phyloP scores from a whole-genome alignment of 352 stramenopile genomes.

The Peronospora tabacina region DNA sequence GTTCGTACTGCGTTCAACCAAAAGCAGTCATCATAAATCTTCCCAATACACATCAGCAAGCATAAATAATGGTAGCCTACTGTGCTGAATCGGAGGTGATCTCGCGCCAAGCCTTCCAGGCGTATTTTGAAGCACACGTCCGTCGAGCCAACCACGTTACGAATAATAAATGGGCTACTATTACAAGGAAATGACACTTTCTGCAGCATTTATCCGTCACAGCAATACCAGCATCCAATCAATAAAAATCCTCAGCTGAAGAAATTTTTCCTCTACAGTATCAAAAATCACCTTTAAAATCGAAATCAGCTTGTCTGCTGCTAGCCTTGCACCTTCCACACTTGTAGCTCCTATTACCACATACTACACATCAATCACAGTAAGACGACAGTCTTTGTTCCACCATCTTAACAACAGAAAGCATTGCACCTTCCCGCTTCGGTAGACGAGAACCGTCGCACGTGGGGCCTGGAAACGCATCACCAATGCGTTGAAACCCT shows the following conservation, averaged over 20 bases:
- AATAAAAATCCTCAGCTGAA: neutral
- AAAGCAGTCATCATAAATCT: constrained; percentile 1
- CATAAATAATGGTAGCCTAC: constrained; percentile 25
- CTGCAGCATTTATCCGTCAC: constrained; percentile 15
- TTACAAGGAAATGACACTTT: constrained; percentile 53
- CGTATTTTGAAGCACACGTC: constrained; percentile 87
- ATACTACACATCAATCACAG: constrained; percentile 31
- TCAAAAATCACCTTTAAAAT: constrained; percentile 43
- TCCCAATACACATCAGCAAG: neutral
- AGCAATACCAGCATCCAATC: neutral
- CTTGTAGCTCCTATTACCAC: constrained; percentile 49
- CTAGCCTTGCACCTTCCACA: constrained; percentile 30
- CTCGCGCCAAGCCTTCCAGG: constrained; percentile 56
- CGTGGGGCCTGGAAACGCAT: constrained; percentile 53
- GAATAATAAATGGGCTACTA: constrained; percentile 38
- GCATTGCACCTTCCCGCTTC: constrained; percentile 50
- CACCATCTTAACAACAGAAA: neutral
- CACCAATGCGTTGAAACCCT: constrained; percentile 61
- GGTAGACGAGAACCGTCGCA: constrained; percentile 53
- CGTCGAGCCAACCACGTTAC: constrained; percentile 87
- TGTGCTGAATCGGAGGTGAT: constrained; percentile 59
- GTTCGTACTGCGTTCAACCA: constrained; percentile 87
- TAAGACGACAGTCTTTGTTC: neutral
- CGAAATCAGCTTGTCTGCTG: constrained; percentile 46
- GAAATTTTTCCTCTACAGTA: neutral